These are phyloP conservation scores for Myxozyma sirexii DNA, from an alignment of 805 yeast species.

Conservation along the genomic window DNA sequence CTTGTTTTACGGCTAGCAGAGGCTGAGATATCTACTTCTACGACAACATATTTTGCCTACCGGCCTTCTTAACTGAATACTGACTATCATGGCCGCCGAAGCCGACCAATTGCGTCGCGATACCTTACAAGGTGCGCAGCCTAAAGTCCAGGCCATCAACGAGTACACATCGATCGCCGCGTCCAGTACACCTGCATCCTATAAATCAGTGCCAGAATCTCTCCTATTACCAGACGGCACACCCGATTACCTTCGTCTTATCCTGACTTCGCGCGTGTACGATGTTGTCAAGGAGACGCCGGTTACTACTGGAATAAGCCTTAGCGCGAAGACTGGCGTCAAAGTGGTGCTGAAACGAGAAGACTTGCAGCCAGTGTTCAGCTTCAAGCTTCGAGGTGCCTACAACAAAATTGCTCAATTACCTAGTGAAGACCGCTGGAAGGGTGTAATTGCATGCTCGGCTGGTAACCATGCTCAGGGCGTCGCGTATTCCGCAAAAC, in stretches of 20 bases:
- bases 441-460: conserved; percentile 95
- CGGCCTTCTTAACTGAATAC: too few species aligned
- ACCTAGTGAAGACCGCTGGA: conserved; percentile 56
- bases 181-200: conserved; percentile 4
- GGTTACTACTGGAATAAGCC: conserved; percentile 68
- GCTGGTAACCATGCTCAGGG: conserved; percentile 99
- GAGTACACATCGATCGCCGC: conserved; percentile 17
- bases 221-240: conserved; percentile 49
- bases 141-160: conserved; percentile 14
- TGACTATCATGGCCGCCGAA: neutral
- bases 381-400: conserved; percentile 96
- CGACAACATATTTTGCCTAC: too few species aligned
- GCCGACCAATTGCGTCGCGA: conserved; percentile 11
- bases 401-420: conserved; percentile 94
- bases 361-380: conserved; percentile 90
- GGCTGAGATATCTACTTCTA: too few species aligned
- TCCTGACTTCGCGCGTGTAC: conserved; percentile 88
- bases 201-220: conserved; percentile 25
- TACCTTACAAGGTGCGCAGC: conserved; percentile 12
- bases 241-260: conserved; percentile 93
- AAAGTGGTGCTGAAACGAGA: conserved; percentile 84
- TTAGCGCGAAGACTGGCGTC: conserved; percentile 75
- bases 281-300: conserved; percentile 95
- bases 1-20: too few species aligned
- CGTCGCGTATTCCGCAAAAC: conserved; percentile 88